These are phyloP conservation scores for Solanum hybrid DNA, from an alignment of 305 asterid genomes.

Conservation along the genomic window DNA sequence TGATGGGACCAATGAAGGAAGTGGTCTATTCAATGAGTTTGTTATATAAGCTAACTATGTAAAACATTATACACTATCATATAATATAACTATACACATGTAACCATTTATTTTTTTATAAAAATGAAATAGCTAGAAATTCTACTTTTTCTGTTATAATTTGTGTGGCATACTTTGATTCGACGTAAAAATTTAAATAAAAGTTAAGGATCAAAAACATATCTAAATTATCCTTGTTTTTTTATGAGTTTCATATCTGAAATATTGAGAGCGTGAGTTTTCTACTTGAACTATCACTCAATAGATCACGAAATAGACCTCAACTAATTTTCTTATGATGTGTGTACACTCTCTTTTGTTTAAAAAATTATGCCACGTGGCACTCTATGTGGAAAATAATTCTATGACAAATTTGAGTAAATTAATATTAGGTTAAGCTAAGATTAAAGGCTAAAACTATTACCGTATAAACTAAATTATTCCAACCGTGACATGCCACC, in stretches of 20 bases:
- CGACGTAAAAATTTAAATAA: background rate
- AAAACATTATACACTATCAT: background rate
- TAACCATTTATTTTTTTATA: background rate
- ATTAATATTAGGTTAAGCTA: background rate
- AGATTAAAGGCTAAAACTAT: background rate
- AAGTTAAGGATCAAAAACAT: background rate
- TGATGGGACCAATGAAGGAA: slow-evolving; percentile 12
- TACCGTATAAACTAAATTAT: background rate
- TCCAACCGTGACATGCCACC: background rate
- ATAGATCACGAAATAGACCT: background rate
- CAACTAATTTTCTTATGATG: too few relatives aligned
- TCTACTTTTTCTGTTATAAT: background rate
- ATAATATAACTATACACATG: background rate
- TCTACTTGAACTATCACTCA: too few relatives aligned
- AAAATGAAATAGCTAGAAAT: background rate
- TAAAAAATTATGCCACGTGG: background rate
- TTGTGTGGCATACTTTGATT: background rate
- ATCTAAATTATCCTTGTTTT: too few relatives aligned
- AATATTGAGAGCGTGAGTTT: too few relatives aligned
- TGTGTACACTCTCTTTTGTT: background rate
- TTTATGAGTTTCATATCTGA: too few relatives aligned
- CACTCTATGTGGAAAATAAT: background rate
- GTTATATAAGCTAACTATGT: background rate
- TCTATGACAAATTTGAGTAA: background rate
- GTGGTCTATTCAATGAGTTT: background rate